A percentile compares a stretch with the other conserved stretches of the same genome.
Evolutionary conservation across 768 basidiomycete genomes (phyloP).

Genomic region (Crucibulum laeve): DNA sequence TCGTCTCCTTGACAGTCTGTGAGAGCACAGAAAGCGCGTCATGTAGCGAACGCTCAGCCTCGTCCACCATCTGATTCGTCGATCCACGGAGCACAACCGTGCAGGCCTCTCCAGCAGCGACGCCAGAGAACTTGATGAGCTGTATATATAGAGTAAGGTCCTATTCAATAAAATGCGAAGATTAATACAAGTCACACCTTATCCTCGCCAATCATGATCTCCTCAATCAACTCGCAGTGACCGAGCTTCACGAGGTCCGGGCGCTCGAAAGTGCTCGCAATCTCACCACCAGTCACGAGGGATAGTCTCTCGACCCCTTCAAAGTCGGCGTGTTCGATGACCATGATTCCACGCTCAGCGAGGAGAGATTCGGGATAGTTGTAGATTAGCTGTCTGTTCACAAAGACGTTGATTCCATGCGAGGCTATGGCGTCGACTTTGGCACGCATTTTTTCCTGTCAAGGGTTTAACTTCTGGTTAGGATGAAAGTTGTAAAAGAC

Average conservation of each 20-base stretch:
- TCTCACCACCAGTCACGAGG: constrained; percentile 96
- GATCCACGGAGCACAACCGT: constrained; percentile 97
- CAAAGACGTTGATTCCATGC: constrained; percentile 95
- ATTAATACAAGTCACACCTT: constrained; percentile 51
- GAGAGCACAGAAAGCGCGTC: constrained; percentile 97
- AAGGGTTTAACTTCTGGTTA: neutral
- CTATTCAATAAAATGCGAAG: neutral
- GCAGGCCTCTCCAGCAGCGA: constrained; percentile 95
- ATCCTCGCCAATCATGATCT: constrained; percentile 99
- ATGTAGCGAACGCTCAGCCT: constrained; percentile 95
- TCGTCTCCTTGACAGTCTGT: constrained; percentile 96
- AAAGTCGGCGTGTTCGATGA: constrained; percentile 98
- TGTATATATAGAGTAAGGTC: constrained; percentile 22
- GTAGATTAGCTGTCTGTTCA: constrained; percentile 98
- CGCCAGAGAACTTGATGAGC: constrained; percentile 99
- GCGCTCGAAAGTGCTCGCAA: constrained; percentile 90
- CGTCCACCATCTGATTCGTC: constrained; percentile 98
- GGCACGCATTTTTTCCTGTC: constrained; percentile 97
- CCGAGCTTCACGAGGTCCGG: constrained; percentile 93
- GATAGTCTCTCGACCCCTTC: constrained; percentile 97
- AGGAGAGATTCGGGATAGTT: constrained; percentile 97
- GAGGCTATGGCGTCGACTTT: constrained; percentile 94
- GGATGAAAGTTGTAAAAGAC: constrained; percentile 12
- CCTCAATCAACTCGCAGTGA: constrained; percentile 91
- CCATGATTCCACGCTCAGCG: constrained; percentile 92